Conservation (phyloP, 225 moss, liverwort and hornwort species). For the Bryoerythrophyllum caledonicum region DNA sequence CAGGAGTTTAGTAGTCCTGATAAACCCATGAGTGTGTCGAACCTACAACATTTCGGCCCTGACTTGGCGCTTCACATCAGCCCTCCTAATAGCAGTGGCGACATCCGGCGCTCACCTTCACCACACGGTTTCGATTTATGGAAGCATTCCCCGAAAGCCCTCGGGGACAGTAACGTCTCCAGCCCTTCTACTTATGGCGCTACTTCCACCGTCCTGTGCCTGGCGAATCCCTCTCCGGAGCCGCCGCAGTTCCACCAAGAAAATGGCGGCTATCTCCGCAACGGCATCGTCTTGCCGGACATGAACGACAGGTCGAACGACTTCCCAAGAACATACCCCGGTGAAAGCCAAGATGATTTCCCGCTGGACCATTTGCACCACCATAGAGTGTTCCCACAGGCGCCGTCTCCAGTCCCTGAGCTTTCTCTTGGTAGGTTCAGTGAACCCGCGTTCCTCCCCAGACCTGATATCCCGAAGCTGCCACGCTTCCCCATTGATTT, state of each 20-base stretch:
- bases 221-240: conserved; percentile 59
- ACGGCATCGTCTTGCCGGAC: conserved; percentile 34
- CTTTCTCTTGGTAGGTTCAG: conserved; percentile 38
- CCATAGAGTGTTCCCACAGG: conserved; percentile 13
- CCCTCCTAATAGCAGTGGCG: conserved; percentile 62
- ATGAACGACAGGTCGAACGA: conserved; percentile 24
- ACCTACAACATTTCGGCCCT: conserved; percentile 41
- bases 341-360: conserved; percentile 28
- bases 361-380: conserved; percentile 1
- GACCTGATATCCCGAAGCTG: conserved; percentile 18
- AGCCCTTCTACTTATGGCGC: conserved; percentile 45
- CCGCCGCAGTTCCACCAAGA: conserved; percentile 24
- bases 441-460: conserved; percentile 16
- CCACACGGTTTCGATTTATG: conserved; percentile 85
- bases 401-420: conserved; percentile 27
- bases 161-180: conserved; percentile 55
- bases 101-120: conserved; percentile 23
- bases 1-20: conserved; percentile 38
- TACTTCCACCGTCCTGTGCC: conserved; percentile 63
- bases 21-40: conserved; percentile 41
- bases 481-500: conserved; percentile 16
- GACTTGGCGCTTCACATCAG: conserved; percentile 93
- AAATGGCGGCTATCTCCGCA: conserved; percentile 12
- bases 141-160: conserved; percentile 56
- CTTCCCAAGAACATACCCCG: not conserved